Evolutionary conservation across 1,139 yeast genomes (phyloP), one percentile per base, ranked within the genome.

Genomic region (Diutina scorzettiae): DNA sequence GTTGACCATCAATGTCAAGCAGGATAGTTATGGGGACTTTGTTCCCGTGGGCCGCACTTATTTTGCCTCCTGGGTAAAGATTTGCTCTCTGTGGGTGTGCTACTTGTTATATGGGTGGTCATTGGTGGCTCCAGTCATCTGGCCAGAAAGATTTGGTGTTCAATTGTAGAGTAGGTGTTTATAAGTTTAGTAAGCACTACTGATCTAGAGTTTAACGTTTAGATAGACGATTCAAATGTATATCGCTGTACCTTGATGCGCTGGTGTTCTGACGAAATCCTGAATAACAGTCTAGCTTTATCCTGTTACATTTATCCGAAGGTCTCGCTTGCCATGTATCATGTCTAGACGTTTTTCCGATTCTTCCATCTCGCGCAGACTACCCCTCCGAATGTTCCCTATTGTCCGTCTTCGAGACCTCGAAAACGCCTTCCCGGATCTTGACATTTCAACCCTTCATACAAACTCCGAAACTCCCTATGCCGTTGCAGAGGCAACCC

Each of bases 31-130:
- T 42, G 95, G 94, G 6, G 94, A 86, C 49, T 93, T 93, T 56
- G 81, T 87, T 6, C 98, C 98, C 0, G 98, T 93, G 5, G 99
- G 99, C 1, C 71, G 98, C 57, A 91, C 98, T 0, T 89, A 89
- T 59, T 91, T 91, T 57, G 82, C 93, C 47, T 79, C 95, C 12
- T 87, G 96, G 96, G 87, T 89, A 43, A 91, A 91, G 62, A 85
- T 91, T 46, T 69, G 83, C 21, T 80, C 94, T 55, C 83, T 96
- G 2, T 87, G 97, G 96, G 76, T 84, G 27, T 93, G 98, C 57
- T 91, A 79, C 56, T 63, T 69, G 7, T 69, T 93, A 42, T 93
- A 89, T 54, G 79, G 81, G 1, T 91, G 98, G 98, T 84, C 95
- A 14, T 64, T 91, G 47, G 59, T 85, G 9, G 98, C 97, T 0